Conservation (phyloP, 345 rosid genomes). For the Lepidium aucheri region DNA sequence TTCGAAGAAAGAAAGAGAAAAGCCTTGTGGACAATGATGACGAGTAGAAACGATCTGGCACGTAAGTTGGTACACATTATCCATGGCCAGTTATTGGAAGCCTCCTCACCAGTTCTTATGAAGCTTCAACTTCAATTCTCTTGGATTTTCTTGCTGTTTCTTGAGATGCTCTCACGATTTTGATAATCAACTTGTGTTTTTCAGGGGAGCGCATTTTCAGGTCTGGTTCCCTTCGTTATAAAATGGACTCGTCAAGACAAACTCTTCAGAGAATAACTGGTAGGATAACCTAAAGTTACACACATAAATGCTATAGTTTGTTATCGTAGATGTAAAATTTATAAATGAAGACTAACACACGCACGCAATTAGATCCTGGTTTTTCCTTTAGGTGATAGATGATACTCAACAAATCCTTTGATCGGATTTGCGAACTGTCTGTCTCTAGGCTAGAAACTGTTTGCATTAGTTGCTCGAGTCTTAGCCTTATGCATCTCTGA, state of each 20-base stretch:
- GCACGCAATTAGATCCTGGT: not conserved
- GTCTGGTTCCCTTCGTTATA: constrained; percentile 71
- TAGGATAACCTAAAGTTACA: constrained; percentile 14
- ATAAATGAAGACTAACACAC: not conserved
- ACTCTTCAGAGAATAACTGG: constrained; percentile 87
- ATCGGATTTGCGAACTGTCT: not conserved
- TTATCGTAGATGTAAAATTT: not conserved
- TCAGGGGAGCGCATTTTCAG: constrained; percentile 80
- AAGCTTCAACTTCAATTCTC: constrained; percentile 6
- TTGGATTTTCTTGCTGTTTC: not conserved
- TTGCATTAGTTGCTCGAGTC: not conserved
- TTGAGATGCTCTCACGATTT: too few relatives aligned
- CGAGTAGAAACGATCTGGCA: constrained; percentile 36
- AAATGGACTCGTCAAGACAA: constrained; percentile 85
- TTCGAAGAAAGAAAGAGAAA: constrained; percentile 63
- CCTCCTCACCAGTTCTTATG: constrained; percentile 17
- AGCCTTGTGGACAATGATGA: constrained; percentile 25
- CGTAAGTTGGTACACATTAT: constrained; percentile 37
- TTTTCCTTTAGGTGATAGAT: constrained; percentile 11
- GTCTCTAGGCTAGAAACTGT: constrained; percentile 5
- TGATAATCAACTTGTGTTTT: constrained; percentile 1
- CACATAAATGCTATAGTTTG: not conserved
- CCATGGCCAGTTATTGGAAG: constrained; percentile 20
- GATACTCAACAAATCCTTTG: not conserved
- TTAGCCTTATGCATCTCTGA: not conserved